Evolutionary conservation across 2,329 filamentous ascomycete genomes (phyloP).

Genomic region (Moelleriella libera): DNA sequence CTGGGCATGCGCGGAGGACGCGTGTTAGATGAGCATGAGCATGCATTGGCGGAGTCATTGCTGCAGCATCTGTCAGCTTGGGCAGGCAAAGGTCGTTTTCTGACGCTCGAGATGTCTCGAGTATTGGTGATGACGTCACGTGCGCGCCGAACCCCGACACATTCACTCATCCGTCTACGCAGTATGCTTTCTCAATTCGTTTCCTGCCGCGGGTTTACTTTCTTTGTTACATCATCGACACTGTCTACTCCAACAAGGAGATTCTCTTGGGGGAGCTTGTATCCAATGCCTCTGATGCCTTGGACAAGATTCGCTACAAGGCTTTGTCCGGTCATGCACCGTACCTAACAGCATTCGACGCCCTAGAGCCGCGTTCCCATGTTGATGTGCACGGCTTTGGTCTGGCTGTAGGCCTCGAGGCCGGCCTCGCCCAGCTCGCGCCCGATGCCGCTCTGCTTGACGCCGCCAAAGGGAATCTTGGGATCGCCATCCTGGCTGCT

Average conservation of each 20-base stretch:
- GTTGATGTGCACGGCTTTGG: conserved; percentile 2
- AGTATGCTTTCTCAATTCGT: not conserved
- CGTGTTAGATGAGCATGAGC: not conserved
- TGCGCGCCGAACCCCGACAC: not conserved
- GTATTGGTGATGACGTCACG: not conserved
- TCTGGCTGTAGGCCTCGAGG: conserved; percentile 4
- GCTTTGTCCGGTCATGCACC: no score
- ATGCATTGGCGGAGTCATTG: not conserved
- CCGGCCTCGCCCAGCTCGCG: conserved; percentile 2
- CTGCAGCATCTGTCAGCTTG: not conserved
- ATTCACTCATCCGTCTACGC: no score
- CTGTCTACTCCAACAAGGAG: not conserved
- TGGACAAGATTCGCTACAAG: no score
- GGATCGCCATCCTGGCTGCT: conserved; percentile 1
- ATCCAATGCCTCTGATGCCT: no score
- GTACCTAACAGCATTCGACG: no score
- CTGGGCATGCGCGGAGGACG: not conserved
- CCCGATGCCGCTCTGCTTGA: conserved; percentile 4
- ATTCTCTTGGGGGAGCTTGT: not conserved
- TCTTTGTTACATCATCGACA: not conserved
- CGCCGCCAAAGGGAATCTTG: conserved; percentile 1
- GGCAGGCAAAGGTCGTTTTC: not conserved
- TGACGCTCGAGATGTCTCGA: not conserved
- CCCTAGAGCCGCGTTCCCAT: not conserved
- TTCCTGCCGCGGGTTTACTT: not conserved